Base-by-base conservation (phyloP, 2,329 filamentous ascomycete species). In the Calonectria hongkongensis region DNA sequence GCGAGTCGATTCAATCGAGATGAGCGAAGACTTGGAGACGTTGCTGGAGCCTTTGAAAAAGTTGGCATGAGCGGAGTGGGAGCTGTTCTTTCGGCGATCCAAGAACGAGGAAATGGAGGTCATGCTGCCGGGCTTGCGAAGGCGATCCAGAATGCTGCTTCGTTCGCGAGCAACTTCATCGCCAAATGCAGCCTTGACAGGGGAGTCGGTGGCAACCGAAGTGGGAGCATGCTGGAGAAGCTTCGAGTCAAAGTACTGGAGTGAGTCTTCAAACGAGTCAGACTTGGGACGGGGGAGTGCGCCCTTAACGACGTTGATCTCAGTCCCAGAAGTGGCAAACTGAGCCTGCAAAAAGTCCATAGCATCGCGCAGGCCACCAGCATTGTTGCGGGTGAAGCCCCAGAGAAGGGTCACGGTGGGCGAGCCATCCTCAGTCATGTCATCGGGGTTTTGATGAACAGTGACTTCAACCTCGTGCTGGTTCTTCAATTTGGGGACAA, bases 211-310 rank as follows among this genome's bases (percentile, higher is more conserved):
- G 16, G 92, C 90, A 21, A 95, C 89, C 1, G 94, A 91, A 5
- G 94, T 91, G 43, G 96, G 95, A 4, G 96, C 96, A 80, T 97
- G 95, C 84, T 98, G 97, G 67, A 99, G 90, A 56, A 99, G 90
- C 86, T 98, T 98, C 2, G 96, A 98, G 82, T 98, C 95, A 81
- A 99, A 99, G 87, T 96, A 98, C 70, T 96, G 96, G 66, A 98
- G 89, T 9, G 96, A 98, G 79, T 99, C 96, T 83, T 99, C 97
- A 76, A 99, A 99, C 0, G 97, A 98, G 84, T 99, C 97, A 1
- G 97, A 98, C 87, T 98, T 98, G 75, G 97, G 97, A n/a, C 97
- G 94, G 25, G 96, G 95, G 76, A 98, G 97, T n/a, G 95, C 93
- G 66, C 97, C 97, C 84, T 97, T 97, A 80, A 98, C 92, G 50